Base-by-base conservation (phyloP, 257 asterid species). In the Orobanche coerulescens region DNA sequence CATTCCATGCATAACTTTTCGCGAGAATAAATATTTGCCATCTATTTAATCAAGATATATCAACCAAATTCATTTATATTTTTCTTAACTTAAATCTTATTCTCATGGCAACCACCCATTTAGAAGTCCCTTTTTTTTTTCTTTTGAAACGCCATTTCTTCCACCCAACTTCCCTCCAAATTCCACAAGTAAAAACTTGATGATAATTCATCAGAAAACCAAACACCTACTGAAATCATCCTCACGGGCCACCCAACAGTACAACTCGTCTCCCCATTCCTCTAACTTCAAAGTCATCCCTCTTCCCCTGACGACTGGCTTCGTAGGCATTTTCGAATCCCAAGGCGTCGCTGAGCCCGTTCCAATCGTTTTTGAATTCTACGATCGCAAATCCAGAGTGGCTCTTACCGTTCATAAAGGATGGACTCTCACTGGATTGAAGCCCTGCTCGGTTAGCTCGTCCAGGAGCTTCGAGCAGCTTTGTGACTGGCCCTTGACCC, bases 351-450 rank as follows among this genome's bases (percentile, higher is more conserved):
- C 50, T 57, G 6, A 80, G 72, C 30, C 84, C 87, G 2, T 57
- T 51, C 75, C 78, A 74, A 25, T 58, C 81, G 23, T 58, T 60
- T 5, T 47, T 61, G 44, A 83, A 83, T 43, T 83, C 90, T 0
- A 83, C 76, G 2, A 80, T 1, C 2, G 90, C 82, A 58, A 53
- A 82, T 9, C 84, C 86, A 0, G 86, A 52, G 72, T 73, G 79
- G 9, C 84, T 84, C 68, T 5, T 61, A 25, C 0, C 46, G 40
- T 59, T 74, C 84, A 78, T 58, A 83, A 11, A n/a, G n/a, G 79
- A 7, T 50, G 69, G 33, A 80, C 84, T 48, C 71, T 71, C 28
- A 61, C 13, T 1, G 87, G 81, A 33, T 72, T 83, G 31, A 73
- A 80, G 6, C 90, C 83, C 25, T 61, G 64, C 4, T 7, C 18